Conservation (phyloP, 106 monocot genomes). For the Dendrobium nobile region DNA sequence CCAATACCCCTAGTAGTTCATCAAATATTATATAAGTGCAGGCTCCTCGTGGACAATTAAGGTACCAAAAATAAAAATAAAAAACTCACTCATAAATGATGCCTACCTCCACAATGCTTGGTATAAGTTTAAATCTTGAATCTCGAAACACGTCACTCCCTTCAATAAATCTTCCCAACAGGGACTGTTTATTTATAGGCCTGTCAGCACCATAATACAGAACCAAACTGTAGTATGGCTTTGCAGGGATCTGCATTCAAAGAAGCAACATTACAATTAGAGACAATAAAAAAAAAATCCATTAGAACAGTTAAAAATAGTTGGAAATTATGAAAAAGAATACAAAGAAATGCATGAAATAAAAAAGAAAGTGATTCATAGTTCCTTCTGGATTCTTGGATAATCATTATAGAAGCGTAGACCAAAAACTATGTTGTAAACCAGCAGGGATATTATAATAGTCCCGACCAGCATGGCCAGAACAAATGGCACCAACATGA, state of each 20-base stretch:
- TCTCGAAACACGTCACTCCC: slow-evolving; percentile 80
- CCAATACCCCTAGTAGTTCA: slow-evolving; percentile 74
- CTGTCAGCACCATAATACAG: slow-evolving; percentile 82
- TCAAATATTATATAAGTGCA: slow-evolving; percentile 6
- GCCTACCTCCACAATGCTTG: slow-evolving; percentile 79
- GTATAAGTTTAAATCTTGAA: slow-evolving; percentile 93
- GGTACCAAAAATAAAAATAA: background rate
- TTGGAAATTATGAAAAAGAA: background rate
- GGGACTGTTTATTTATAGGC: slow-evolving; percentile 69
- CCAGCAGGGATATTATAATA: too few species aligned
- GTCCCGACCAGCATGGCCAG: too few species aligned
- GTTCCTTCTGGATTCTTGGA: too few species aligned
- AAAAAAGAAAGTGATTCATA: background rate
- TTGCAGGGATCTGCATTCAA: slow-evolving; percentile 72
- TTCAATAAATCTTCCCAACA: slow-evolving; percentile 74
- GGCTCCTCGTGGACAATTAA: background rate
- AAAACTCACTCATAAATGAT: slow-evolving; percentile 5
- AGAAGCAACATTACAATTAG: background rate
- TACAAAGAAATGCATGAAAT: background rate
- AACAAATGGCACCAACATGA: too few species aligned
- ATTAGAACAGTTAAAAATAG: background rate
- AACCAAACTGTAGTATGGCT: slow-evolving; percentile 86
- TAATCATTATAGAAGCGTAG: too few species aligned
- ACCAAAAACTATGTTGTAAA: too few species aligned
- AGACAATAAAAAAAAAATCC: background rate